phyloP scores from a whole-genome alignment of 306 rosid genomes.

The Sphenostylis stenocarpa region DNA sequence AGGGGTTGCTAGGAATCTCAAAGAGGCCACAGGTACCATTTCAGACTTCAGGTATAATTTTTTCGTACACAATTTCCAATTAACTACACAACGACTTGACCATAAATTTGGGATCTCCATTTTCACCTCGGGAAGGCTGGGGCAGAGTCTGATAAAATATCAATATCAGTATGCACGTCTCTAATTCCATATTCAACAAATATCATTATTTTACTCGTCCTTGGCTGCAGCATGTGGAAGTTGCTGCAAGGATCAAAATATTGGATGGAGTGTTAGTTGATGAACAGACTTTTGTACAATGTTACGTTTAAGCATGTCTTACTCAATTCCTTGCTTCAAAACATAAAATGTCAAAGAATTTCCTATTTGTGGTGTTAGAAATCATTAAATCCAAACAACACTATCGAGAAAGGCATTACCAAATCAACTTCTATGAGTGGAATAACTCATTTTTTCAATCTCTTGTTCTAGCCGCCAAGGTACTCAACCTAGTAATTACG shows the following conservation, averaged over 20 bases:
- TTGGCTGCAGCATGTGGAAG: conserved; percentile 15
- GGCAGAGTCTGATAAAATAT: background rate
- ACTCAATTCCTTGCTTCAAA: conserved; percentile 17
- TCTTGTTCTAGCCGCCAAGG: background rate
- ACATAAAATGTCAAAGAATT: conserved; percentile 2
- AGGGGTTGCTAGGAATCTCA: background rate
- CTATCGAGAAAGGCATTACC: background rate
- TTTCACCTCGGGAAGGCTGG: background rate
- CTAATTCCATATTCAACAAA: background rate
- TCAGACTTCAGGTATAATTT: background rate
- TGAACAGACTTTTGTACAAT: conserved; percentile 12
- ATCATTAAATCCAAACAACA: background rate
- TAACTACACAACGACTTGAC: background rate
- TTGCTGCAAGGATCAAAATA: conserved; percentile 13
- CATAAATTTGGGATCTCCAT: conserved; percentile 23
- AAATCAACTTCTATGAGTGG: conserved; percentile 5
- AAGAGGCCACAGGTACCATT: background rate
- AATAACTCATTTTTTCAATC: background rate
- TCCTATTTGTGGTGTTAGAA: background rate
- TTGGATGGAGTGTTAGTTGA: background rate
- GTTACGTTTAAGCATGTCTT: background rate
- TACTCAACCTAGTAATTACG: conserved; percentile 5
- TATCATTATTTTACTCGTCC: background rate
- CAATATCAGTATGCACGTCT: background rate
- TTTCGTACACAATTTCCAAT: background rate